Evolutionary conservation across 371 early-diverging fungal species (phyloP).

Genomic region (Nematocida major): DNA sequence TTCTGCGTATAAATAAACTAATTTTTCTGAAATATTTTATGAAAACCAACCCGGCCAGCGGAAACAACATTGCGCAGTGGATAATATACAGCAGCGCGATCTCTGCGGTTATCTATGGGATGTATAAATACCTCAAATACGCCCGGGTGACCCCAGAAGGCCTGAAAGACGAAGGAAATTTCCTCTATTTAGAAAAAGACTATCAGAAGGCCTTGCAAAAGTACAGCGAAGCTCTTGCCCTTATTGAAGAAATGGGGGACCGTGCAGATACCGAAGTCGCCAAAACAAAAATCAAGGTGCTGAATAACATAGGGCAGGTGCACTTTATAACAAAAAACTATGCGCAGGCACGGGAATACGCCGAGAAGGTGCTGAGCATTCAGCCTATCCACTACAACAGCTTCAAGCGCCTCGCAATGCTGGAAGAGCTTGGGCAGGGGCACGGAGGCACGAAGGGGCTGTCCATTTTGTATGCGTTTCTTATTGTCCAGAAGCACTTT

Average conservation of each 20-base stretch:
- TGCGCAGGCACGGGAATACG: background rate
- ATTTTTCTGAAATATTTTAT: background rate
- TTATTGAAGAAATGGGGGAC: background rate
- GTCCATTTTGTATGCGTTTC: conserved; percentile 19
- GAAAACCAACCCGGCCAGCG: background rate
- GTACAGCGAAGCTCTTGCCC: conserved; percentile 7
- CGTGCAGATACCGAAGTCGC: background rate
- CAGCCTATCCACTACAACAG: conserved; percentile 11
- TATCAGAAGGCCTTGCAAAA: conserved; percentile 9
- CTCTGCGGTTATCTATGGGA: conserved; percentile 10
- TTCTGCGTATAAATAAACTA: background rate
- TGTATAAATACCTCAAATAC: conserved; percentile 17
- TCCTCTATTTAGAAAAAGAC: background rate
- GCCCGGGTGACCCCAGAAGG: conserved; percentile 4
- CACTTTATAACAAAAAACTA: conserved; percentile 21
- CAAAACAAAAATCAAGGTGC: background rate
- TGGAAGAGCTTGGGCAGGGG: conserved; percentile 18
- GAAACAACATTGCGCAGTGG: background rate
- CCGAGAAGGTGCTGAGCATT: background rate
- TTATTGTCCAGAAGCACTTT: conserved; percentile 2
- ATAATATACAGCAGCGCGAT: background rate
- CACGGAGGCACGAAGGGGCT: conserved; percentile 31
- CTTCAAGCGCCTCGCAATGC: conserved; percentile 18
- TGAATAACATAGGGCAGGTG: conserved; percentile 28
- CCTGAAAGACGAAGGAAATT: conserved; percentile 39